A percentile compares a stretch with the other conserved stretches of the same genome.
Evolutionary conservation across 73 alveolate species (phyloP).

Genomic region (Stentor roeselii): DNA sequence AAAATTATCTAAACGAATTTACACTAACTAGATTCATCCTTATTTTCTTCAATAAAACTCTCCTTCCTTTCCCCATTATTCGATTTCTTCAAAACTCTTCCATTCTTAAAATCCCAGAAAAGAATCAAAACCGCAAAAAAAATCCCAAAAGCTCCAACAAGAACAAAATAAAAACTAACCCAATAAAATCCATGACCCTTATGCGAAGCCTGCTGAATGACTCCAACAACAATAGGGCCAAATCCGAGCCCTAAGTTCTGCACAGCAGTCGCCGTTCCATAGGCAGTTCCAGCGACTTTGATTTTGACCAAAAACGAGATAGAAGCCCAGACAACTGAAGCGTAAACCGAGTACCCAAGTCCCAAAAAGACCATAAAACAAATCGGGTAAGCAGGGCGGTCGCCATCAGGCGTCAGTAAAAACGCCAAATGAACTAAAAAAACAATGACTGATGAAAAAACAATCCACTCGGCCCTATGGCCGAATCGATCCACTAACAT

Average conservation of each 20-base stretch:
- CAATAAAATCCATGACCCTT: slow-evolving; percentile 34
- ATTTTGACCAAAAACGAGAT: slow-evolving; percentile 69
- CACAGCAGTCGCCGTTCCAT: slow-evolving; percentile 75
- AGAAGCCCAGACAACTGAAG: slow-evolving; percentile 79
- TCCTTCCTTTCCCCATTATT: too few relatives aligned
- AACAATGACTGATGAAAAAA: slow-evolving; percentile 40
- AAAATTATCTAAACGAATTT: too few relatives aligned
- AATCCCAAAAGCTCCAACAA: slow-evolving; percentile 18
- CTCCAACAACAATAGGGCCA: slow-evolving; percentile 61
- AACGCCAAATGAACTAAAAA: slow-evolving; percentile 45
- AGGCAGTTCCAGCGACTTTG: slow-evolving; percentile 81
- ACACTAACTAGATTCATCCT: too few relatives aligned
- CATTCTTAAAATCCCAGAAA: not conserved
- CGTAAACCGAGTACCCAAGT: slow-evolving; percentile 73
- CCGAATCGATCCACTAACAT: slow-evolving; percentile 57
- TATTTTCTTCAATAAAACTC: too few relatives aligned
- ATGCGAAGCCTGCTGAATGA: slow-evolving; percentile 9
- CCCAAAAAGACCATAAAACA: slow-evolving; percentile 60
- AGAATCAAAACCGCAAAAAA: not conserved
- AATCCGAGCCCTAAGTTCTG: slow-evolving; percentile 72
- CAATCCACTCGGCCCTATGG: slow-evolving; percentile 49
- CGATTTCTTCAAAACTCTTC: not conserved
- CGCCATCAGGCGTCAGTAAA: slow-evolving; percentile 43
- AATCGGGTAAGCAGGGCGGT: slow-evolving; percentile 34
- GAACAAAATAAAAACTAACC: slow-evolving; percentile 31